Conservation (phyloP, 176 grass and related monocot species). For the sorghum (Sorghum bicolor) region Sorghum_bicolor_NCBIv3 NC_012874.2:4026501-4027000, state of each 20-base stretch:
- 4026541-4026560: too few species aligned
- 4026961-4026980: too few species aligned
- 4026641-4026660: not conserved
- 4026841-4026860: not conserved
- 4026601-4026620: not conserved
- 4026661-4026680: not conserved
- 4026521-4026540: not conserved
- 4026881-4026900: too few species aligned
- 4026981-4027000: too few species aligned
- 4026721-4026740: not conserved
- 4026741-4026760: not conserved
- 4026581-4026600: not conserved
- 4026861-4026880: not conserved
- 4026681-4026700: not conserved
- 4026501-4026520: not conserved
- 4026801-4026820: not conserved
- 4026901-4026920: too few species aligned
- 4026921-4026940: too few species aligned
- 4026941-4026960: too few species aligned
- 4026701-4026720: not conserved
- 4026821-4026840: not conserved
- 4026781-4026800: not conserved
- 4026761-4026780: not conserved
- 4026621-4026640: not conserved
- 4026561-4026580: too few species aligned